phyloP scores from a whole-genome alignment of 768 basidiomycete genomes.

The Termitomyces heimii region DNA sequence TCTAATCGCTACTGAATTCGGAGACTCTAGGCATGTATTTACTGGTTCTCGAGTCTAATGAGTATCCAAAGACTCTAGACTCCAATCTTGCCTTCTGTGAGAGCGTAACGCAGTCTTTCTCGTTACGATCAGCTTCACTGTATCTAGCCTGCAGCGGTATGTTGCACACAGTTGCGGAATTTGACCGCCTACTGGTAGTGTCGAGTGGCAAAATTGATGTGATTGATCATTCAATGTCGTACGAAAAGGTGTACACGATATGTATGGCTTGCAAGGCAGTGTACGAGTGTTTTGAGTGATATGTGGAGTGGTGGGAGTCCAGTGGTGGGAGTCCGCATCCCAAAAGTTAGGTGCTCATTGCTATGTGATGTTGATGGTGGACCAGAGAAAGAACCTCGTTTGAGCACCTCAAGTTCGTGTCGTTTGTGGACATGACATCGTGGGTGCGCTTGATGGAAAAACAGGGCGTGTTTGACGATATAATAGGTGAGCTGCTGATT shows the following conservation, averaged over 20 bases:
- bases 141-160: no score
- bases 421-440: slow-evolving; percentile 9
- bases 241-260: slow-evolving; percentile 7
- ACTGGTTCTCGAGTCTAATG: no score
- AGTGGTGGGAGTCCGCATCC: slow-evolving; percentile 9
- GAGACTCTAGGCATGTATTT: no score
- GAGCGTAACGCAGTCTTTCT: no score
- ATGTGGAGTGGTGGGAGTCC: slow-evolving; percentile 7
- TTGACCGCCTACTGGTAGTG: no score
- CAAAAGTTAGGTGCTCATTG: neutral
- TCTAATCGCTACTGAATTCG: no score
- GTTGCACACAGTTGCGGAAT: neutral
- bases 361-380: neutral
- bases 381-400: slow-evolving; percentile 6
- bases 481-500: slow-evolving; percentile 4
- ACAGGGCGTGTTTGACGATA: slow-evolving; percentile 2
- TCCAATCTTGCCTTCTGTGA: no score
- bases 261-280: slow-evolving; percentile 7
- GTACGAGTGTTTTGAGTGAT: slow-evolving; percentile 1
- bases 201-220: neutral
- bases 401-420: slow-evolving; percentile 5
- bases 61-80: no score
- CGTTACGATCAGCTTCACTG: no score
- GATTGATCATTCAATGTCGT: neutral
- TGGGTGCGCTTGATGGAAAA: slow-evolving; percentile 6